Percentiles rank a stretch among this genome's conserved stretches.
phyloP scores from a whole-genome alignment of 176 grass and related monocot species.

The Calamus simplicifolius region DNA sequence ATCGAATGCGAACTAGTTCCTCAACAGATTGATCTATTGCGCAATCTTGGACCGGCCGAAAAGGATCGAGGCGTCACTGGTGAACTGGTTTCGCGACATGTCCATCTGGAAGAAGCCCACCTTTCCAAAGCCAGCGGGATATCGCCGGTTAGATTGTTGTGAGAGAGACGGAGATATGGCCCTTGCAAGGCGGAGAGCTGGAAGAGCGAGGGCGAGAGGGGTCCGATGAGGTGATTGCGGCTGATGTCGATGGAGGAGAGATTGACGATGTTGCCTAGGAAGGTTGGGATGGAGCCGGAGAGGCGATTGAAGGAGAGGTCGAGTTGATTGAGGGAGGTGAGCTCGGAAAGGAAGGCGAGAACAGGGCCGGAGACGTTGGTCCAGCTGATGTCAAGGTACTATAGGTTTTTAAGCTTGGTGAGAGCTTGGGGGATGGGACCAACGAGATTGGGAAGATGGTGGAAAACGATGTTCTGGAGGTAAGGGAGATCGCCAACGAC shows the following conservation, averaged over 20 bases:
- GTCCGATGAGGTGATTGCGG: no score
- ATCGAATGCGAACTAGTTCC: constrained; percentile 83
- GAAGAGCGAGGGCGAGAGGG: no score
- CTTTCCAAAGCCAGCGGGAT: constrained; percentile 31
- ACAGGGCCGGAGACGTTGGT: constrained; percentile 62
- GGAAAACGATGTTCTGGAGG: constrained; percentile 43
- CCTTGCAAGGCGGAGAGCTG: neutral
- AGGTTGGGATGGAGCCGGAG: constrained; percentile 38
- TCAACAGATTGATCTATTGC: constrained; percentile 59
- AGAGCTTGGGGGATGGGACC: constrained; percentile 54
- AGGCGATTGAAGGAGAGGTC: constrained; percentile 54
- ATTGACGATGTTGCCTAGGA: constrained; percentile 18
- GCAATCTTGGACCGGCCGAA: constrained; percentile 34
- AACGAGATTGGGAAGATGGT: constrained; percentile 33
- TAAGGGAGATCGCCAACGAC: constrained; percentile 40
- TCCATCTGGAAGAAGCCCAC: constrained; percentile 32
- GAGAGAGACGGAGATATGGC: constrained; percentile 6
- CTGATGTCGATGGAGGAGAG: constrained; percentile 68
- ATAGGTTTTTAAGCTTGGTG: constrained; percentile 39
- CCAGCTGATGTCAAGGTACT: constrained; percentile 40
- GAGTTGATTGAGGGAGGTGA: constrained; percentile 33
- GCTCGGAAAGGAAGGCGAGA: constrained; percentile 18
- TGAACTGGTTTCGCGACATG: constrained; percentile 52
- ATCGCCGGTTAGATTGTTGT: constrained; percentile 27
- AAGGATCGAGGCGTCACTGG: constrained; percentile 52